Evolutionary conservation across 495 filamentous ascomycete species (phyloP).

Genomic region (Penicillium lividum): DNA sequence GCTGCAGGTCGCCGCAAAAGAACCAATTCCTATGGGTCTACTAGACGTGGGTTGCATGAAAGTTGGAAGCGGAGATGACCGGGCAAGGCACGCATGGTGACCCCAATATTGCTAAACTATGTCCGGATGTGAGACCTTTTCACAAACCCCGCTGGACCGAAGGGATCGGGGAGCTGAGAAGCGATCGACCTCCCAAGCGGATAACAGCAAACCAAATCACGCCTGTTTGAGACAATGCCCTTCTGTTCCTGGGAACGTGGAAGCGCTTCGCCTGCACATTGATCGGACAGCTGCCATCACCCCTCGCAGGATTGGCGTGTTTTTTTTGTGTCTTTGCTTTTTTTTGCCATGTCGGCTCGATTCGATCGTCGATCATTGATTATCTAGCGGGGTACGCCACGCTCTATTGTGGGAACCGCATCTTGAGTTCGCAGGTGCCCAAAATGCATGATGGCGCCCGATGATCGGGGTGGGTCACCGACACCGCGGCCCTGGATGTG

Average conservation of each 20-base stretch:
- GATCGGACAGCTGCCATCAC: not conserved
- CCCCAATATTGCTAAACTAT: constrained; percentile 5
- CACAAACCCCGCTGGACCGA: constrained; percentile 4
- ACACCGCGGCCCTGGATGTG: constrained; percentile 15
- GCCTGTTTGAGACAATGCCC: constrained; percentile 3
- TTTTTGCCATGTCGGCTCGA: constrained; percentile 2
- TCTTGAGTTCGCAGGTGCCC: not conserved
- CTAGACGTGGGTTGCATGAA: constrained; percentile 2
- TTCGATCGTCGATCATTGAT: constrained; percentile 20
- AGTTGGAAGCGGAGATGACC: constrained; percentile 5
- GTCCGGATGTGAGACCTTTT: not conserved
- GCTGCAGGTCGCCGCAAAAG: constrained; percentile 13
- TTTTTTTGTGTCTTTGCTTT: not conserved
- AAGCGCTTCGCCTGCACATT: not conserved
- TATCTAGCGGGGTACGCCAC: constrained; percentile 17
- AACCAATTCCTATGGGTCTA: constrained; percentile 5
- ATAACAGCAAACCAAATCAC: constrained; percentile 3
- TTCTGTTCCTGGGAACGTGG: constrained; percentile 5
- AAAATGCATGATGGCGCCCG: constrained; percentile 6
- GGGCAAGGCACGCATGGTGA: constrained; percentile 9
- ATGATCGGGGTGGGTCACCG: constrained; percentile 14
- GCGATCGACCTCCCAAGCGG: not conserved
- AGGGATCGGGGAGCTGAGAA: not conserved
- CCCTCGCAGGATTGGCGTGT: not conserved
- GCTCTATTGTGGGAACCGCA: not conserved